Percentiles rank a stretch among this genome's conserved stretches.
phyloP scores from a whole-genome alignment of 805 yeast genomes.

The Maudiozyma turicensis region DNA sequence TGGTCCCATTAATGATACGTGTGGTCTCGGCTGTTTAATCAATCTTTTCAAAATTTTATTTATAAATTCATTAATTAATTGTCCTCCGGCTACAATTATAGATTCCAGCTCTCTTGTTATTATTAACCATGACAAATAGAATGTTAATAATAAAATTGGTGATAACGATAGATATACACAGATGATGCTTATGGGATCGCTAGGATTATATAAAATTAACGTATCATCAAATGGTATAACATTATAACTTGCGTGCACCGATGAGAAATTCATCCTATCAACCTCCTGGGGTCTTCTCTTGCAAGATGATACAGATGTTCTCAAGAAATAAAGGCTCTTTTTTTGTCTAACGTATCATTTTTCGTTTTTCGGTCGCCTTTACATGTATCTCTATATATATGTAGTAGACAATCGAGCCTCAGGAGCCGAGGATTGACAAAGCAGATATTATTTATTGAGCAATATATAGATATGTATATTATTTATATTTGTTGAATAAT shows the following conservation, averaged over 20 bases:
- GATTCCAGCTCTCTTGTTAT: slow-evolving; percentile 80
- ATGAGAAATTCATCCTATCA: too few species aligned
- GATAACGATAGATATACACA: slow-evolving; percentile 67
- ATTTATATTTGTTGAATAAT: slow-evolving; percentile 40
- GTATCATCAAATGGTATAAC: slow-evolving; percentile 73
- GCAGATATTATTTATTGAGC: not conserved
- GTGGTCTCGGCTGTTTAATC: slow-evolving; percentile 69
- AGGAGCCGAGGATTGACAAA: too few species aligned
- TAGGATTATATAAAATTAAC: slow-evolving; percentile 66
- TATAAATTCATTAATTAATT: slow-evolving; percentile 61
- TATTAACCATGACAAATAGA: slow-evolving; percentile 77
- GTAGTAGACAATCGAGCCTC: too few species aligned
- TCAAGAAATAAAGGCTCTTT: not conserved
- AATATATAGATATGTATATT: slow-evolving; percentile 13
- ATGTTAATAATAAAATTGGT: slow-evolving; percentile 71
- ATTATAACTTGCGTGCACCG: slow-evolving; percentile 4
- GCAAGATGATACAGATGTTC: too few species aligned
- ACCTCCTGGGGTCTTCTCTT: too few species aligned
- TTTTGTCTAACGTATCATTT: too few species aligned
- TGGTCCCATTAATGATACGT: slow-evolving; percentile 28
- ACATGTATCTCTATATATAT: too few species aligned
- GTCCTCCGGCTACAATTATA: slow-evolving; percentile 76
- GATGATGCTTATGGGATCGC: slow-evolving; percentile 46
- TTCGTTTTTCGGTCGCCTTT: too few species aligned
- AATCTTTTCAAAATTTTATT: slow-evolving; percentile 59